Conservation (phyloP, 306 rosid species). For the Castanea sativa region DNA sequence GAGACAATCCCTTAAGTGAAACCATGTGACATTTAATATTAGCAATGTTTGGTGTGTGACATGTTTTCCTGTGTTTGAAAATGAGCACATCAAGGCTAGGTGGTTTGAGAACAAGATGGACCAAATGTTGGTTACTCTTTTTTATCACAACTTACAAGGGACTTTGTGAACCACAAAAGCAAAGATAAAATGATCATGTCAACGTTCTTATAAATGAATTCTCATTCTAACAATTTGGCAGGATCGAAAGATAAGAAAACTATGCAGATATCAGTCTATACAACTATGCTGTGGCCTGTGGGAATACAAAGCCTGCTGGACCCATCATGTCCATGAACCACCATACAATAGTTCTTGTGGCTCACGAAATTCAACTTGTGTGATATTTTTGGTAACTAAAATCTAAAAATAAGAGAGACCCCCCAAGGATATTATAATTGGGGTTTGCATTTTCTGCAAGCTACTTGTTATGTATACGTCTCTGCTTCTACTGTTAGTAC, state of each 20-base stretch:
- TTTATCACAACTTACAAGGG: background rate
- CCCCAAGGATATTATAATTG: too few relatives aligned
- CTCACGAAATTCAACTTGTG: background rate
- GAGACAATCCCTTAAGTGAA: background rate
- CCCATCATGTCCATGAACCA: background rate
- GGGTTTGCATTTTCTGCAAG: too few relatives aligned
- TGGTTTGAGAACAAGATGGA: background rate
- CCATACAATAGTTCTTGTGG: background rate
- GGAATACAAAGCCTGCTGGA: background rate
- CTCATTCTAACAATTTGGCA: background rate
- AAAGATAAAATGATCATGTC: background rate
- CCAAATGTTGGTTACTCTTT: background rate
- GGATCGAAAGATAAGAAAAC: background rate
- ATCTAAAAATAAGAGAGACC: too few relatives aligned
- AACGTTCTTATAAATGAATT: background rate
- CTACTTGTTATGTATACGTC: too few relatives aligned
- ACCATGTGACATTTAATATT: background rate
- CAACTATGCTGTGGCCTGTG: background rate
- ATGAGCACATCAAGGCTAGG: background rate
- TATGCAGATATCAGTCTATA: background rate
- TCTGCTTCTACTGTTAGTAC: too few relatives aligned
- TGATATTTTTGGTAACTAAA: too few relatives aligned
- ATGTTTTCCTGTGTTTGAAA: background rate
- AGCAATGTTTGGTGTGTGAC: background rate
- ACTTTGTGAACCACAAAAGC: background rate